These are phyloP conservation scores for Gentiana dahurica DNA, from an alignment of 257 asterid genomes.

Conservation along the genomic window DNA sequence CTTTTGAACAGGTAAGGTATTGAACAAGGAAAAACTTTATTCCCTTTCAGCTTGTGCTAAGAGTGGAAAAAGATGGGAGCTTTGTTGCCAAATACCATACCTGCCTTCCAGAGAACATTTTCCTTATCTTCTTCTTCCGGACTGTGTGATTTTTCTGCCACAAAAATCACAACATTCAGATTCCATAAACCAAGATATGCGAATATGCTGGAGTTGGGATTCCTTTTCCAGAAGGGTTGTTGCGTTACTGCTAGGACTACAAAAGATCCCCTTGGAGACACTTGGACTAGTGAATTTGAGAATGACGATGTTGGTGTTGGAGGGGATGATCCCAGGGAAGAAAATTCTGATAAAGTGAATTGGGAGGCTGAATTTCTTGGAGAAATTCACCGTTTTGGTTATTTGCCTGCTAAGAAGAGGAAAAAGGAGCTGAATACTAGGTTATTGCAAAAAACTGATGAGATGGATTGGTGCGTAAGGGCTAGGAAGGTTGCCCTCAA, in stretches of 20 bases:
- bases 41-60: too few species aligned
- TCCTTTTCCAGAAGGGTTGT: slow-evolving; percentile 26
- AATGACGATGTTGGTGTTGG: slow-evolving; percentile 3
- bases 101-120: slow-evolving; percentile 30
- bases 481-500: slow-evolving; percentile 85
- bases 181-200: slow-evolving; percentile 13
- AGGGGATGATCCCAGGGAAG: slow-evolving; percentile 5
- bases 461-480: slow-evolving; percentile 90
- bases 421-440: slow-evolving; percentile 39
- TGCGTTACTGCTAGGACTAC: slow-evolving; percentile 19
- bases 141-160: slow-evolving; percentile 8
- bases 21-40: neutral
- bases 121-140: slow-evolving; percentile 16
- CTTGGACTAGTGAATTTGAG: slow-evolving; percentile 16
- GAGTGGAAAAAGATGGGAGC: slow-evolving; percentile 32
- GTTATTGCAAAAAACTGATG: slow-evolving; percentile 34
- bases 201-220: slow-evolving; percentile 13
- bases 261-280: slow-evolving; percentile 14
- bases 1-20: too few species aligned
- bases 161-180: slow-evolving; percentile 12
- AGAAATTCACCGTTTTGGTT: slow-evolving; percentile 18
- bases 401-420: slow-evolving; percentile 32
- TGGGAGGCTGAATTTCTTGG: slow-evolving; percentile 91
- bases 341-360: slow-evolving; percentile 13
- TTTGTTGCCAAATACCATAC: slow-evolving; percentile 19